Percentiles rank a stretch among this genome's conserved stretches.
phyloP scores from a whole-genome alignment of 2,329 filamentous ascomycete genomes.

The Fusarium chuoi region DNA sequence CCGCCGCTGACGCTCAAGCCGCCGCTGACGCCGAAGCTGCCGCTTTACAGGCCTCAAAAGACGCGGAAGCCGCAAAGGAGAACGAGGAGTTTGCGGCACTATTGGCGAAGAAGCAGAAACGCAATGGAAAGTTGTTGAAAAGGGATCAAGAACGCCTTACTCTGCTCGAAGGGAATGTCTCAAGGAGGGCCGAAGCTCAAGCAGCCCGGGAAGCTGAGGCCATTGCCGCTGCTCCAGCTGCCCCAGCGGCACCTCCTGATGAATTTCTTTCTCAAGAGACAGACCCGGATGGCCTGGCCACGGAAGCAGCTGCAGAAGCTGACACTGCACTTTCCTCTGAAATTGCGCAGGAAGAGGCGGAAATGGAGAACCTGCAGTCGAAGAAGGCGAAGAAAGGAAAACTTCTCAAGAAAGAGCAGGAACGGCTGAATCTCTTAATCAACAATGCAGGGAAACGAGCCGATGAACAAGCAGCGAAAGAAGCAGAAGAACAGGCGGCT shows the following conservation, averaged over 20 bases:
- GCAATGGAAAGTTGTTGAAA: conserved; percentile 34
- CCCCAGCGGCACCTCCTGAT: conserved; percentile 8
- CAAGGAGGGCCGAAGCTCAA: conserved; percentile 29
- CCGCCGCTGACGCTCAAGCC: conserved; percentile 28
- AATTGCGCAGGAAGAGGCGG: conserved; percentile 41
- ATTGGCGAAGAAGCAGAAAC: conserved; percentile 34
- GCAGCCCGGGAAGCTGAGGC: conserved; percentile 30
- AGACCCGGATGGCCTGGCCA: conserved; percentile 12
- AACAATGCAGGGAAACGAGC: conserved; percentile 26
- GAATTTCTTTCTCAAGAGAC: conserved; percentile 28
- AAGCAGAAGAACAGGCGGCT: conserved; percentile 31
- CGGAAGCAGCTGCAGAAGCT: conserved; percentile 26
- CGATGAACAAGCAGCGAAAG: conserved; percentile 23
- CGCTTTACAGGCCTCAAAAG: conserved; percentile 45
- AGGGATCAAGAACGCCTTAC: conserved; percentile 38
- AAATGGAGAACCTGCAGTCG: conserved; percentile 31
- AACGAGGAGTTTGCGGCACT: conserved; percentile 35
- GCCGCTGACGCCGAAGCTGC: conserved; percentile 32
- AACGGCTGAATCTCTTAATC: conserved; percentile 35
- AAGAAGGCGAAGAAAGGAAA: conserved; percentile 51
- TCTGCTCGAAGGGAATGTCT: conserved; percentile 33
- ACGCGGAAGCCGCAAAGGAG: conserved; percentile 44
- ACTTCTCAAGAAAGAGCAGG: conserved; percentile 35
- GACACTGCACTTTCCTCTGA: conserved; percentile 26
- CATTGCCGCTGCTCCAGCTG: conserved; percentile 6